These are phyloP conservation scores for Syncephalastrum racemosum DNA, from an alignment of 371 early-diverging fungal species.

Conservation along the genomic window DNA sequence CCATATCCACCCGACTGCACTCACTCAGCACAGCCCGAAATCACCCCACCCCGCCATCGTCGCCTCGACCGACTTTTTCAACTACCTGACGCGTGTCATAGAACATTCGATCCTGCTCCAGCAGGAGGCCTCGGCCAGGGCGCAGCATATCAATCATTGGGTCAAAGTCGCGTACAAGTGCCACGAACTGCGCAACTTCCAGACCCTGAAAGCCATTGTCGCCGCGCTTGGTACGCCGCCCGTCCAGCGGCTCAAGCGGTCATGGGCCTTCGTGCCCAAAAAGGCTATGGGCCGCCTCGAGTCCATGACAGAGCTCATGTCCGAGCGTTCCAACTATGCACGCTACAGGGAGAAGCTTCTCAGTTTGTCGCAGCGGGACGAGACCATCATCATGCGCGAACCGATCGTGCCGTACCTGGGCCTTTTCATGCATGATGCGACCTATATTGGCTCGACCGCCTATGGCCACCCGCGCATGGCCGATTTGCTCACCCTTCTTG, in stretches of 20 bases:
- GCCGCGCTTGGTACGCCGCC: conserved; percentile 76
- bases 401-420: conserved; percentile 80
- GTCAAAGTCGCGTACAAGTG: conserved; percentile 68
- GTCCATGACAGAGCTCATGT: conserved; percentile 57
- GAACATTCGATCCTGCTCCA: conserved; percentile 70
- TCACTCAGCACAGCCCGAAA: conserved; percentile 60
- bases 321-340: conserved; percentile 70
- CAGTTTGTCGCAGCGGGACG: conserved; percentile 1
- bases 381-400: conserved; percentile 21
- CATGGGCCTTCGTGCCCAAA: conserved; percentile 74
- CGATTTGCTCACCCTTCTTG: conserved; percentile 48
- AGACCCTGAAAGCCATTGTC: conserved; percentile 73
- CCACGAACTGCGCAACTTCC: conserved; percentile 66
- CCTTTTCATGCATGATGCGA: conserved; percentile 76
- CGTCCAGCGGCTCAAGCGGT: conserved; percentile 68
- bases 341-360: conserved; percentile 61
- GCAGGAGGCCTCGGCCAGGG: conserved; percentile 61
- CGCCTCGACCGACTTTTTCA: conserved; percentile 79
- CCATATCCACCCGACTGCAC: conserved; percentile 61
- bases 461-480: conserved; percentile 48
- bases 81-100: conserved; percentile 74
- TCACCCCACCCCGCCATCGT: conserved; percentile 65
- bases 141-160: conserved; percentile 69
- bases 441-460: conserved; percentile 55
- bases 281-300: conserved; percentile 59